A percentile compares a stretch with the other conserved stretches of the same genome.
phyloP scores from a whole-genome alignment of 1,284 basidiomycete species.

The Heterobasidion parviporum region DNA sequence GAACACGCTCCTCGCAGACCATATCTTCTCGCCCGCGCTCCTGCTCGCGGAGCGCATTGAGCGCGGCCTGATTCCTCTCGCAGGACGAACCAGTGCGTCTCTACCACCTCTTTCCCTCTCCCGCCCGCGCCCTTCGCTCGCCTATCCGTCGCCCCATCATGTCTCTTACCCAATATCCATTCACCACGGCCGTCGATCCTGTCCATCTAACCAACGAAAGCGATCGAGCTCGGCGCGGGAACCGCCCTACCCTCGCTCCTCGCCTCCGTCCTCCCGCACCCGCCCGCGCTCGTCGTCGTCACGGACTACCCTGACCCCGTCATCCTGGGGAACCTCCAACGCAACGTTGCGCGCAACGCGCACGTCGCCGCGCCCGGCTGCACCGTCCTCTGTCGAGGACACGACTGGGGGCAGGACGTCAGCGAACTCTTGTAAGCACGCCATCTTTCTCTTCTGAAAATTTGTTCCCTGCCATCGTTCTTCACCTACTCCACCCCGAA shows the following conservation, averaged over 20 bases:
- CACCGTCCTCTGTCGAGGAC: conserved; percentile 36
- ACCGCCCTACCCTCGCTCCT: conserved; percentile 59
- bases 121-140: too few relatives aligned
- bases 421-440: conserved; percentile 38
- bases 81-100: conserved; percentile 27
- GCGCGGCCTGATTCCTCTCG: conserved; percentile 34
- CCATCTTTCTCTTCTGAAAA: not conserved
- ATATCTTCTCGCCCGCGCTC: conserved; percentile 61
- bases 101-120: too few relatives aligned
- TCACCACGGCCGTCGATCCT: too few relatives aligned
- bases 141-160: too few relatives aligned
- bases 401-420: conserved; percentile 56
- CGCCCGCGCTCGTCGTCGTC: conserved; percentile 45
- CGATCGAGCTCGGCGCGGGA: conserved; percentile 62
- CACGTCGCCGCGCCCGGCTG: conserved; percentile 20
- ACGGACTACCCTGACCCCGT: conserved; percentile 62
- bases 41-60: conserved; percentile 61
- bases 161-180: too few relatives aligned
- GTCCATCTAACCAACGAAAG: conserved; percentile 21
- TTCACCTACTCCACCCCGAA: too few relatives aligned
- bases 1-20: conserved; percentile 62
- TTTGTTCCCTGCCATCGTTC: not conserved
- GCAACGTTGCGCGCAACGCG: conserved; percentile 45
- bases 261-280: conserved; percentile 31
- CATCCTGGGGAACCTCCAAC: conserved; percentile 46